Evolutionary conservation across 805 yeast species (phyloP).

Genomic region (Yarrowia bubula): DNA sequence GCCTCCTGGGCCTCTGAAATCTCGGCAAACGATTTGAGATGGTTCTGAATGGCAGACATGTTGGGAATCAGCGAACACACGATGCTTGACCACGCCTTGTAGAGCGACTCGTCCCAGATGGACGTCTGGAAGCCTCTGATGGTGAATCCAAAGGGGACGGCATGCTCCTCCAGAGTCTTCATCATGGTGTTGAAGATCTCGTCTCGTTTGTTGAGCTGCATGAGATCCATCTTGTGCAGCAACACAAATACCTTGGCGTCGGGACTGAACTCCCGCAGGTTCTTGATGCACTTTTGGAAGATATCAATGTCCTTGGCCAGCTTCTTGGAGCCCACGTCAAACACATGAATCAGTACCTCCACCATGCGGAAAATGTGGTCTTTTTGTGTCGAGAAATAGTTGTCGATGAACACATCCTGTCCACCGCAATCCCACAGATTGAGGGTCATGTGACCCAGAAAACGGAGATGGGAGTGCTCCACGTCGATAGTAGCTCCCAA

Average conservation of each 20-base stretch:
- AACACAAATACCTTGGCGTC: constrained; percentile 87
- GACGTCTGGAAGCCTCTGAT: constrained; percentile 89
- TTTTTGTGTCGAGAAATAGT: constrained; percentile 80
- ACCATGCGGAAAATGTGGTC: constrained; percentile 94
- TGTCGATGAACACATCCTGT: constrained; percentile 94
- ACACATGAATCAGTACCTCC: constrained; percentile 92
- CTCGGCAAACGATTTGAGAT: constrained; percentile 67
- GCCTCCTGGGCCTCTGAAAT: constrained; percentile 84
- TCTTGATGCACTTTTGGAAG: constrained; percentile 77
- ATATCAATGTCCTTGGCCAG: constrained; percentile 91
- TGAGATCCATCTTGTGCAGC: constrained; percentile 94
- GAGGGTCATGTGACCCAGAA: constrained; percentile 90
- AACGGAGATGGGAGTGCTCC: constrained; percentile 92
- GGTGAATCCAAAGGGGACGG: constrained; percentile 65
- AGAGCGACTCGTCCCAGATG: constrained; percentile 94
- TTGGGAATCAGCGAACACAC: constrained; percentile 95
- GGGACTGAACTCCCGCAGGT: constrained; percentile 80
- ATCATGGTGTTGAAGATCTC: constrained; percentile 82
- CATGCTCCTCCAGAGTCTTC: constrained; percentile 71
- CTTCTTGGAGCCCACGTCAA: constrained; percentile 91
- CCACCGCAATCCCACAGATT: constrained; percentile 96
- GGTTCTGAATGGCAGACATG: constrained; percentile 73
- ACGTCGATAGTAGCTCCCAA: constrained; percentile 97
- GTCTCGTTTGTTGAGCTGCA: constrained; percentile 78
- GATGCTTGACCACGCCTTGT: constrained; percentile 95